These are phyloP conservation scores for Cryptococcus neoformans DNA, from an alignment of 1,284 basidiomycete genomes.

Conservation along the genomic window DNA sequence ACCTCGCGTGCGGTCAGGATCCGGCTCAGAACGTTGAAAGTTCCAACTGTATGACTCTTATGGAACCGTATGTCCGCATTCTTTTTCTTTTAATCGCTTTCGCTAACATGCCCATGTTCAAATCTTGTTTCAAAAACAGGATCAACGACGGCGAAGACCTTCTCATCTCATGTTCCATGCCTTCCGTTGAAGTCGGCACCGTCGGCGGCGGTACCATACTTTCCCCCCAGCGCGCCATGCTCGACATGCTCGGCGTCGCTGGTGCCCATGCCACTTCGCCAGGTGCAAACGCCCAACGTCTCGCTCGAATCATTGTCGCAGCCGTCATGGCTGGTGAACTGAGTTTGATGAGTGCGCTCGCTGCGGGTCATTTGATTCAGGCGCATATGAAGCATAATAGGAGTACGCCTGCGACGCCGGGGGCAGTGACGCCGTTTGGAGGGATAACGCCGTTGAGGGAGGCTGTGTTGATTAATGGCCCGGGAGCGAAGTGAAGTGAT, in stretches of 20 bases:
- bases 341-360: slow-evolving; percentile 81
- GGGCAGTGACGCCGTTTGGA: slow-evolving; percentile 37
- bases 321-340: slow-evolving; percentile 95
- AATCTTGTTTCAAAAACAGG: slow-evolving; percentile 47
- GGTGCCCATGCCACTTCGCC: slow-evolving; percentile 80
- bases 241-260: slow-evolving; percentile 86
- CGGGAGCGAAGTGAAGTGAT: background rate
- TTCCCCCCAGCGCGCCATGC: slow-evolving; percentile 79
- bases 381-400: slow-evolving; percentile 66
- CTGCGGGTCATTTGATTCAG: slow-evolving; percentile 84
- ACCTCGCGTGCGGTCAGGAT: slow-evolving; percentile 96
- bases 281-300: slow-evolving; percentile 78
- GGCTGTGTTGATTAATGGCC: slow-evolving; percentile 17
- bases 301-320: slow-evolving; percentile 82
- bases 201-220: slow-evolving; percentile 94
- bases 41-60: slow-evolving; percentile 95
- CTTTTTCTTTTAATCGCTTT: background rate
- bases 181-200: slow-evolving; percentile 93
- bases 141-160: slow-evolving; percentile 87
- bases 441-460: slow-evolving; percentile 36
- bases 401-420: slow-evolving; percentile 44
- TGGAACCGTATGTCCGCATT: slow-evolving; percentile 78
- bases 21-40: slow-evolving; percentile 99
- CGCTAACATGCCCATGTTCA: background rate
- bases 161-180: slow-evolving; percentile 89